Evolutionary conservation across 768 basidiomycete species (phyloP), one percentile per base, ranked within the genome.

Genomic region (Hirschioporus abietinus): DNA sequence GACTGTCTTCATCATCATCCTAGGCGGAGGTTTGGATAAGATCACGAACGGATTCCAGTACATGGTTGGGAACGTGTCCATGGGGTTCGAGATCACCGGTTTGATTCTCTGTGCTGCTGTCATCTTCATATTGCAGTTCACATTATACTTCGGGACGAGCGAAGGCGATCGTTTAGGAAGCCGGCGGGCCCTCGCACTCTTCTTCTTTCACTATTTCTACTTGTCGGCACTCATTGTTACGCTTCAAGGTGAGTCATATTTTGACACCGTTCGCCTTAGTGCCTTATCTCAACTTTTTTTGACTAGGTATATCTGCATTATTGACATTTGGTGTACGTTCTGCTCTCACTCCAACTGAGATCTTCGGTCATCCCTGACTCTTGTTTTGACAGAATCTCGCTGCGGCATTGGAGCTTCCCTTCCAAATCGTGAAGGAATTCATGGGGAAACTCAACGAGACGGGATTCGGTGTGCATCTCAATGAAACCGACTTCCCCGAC

Each of bases 1-100:
- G 34, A 35, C 34, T 23, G 26, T 61, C 26, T 61, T 61, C 60
- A 61, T 61, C 60, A 61, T 61, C 23, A 61, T 61, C 60, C 60
- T 61, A 5, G 60, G 60, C 23, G 60, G 26, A 17, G 60, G 60
- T n/a, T 35, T 61, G 26, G 60, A 61, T 61, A 26, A 35, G 18
- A 61, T 61, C 60, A 61, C 60, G 23, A 61, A 61, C 20, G 34
- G 34, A 17, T 61, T 61, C 34, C 60, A 61, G 34, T 61, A 61
- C 18, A 61, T 61, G 4, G 60, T 61, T 17, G 60, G 60, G 34
- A 27, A 61, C 18, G 60, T 61, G 8, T 26, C 26, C 6, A 9
- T 61, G 26, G 60, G 60, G 6, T 5, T 35, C 60, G 26, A 61
- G 60, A 61, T 26, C 23, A 35, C 34, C 60, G 60, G 17, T 6